Evolutionary conservation across 345 rosid genomes (phyloP), one percentile per base, ranked within the genome.

Genomic region (Gossypium turneri): DNA sequence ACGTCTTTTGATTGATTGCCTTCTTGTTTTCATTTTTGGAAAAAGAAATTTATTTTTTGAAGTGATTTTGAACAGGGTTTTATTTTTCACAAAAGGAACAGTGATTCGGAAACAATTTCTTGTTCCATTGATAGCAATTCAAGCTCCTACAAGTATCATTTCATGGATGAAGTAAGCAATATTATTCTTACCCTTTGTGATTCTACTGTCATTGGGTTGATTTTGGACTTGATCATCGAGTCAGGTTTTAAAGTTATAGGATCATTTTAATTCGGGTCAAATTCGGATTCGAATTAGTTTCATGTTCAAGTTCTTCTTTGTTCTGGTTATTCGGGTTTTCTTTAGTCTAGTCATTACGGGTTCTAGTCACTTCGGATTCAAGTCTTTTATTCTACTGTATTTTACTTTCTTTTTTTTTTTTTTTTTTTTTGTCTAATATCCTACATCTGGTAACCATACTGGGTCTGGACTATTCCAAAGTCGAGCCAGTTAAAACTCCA

Each of bases 151-250:
- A 12, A 62, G 16, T 74, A 60, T 95, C 70, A 68, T 92, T 76
- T 79, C 98, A 70, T 92, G 99, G 99, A 86, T 88, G 12, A 92
- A 91, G 98, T 95, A 82, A 82, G 89, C 61, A 59, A 72, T 4
- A 47, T 15, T 47, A 34, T 13, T 11, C 71, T 47, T 67, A 1
- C 19, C 56, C 15, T 73, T 73, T 59, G 25, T 13, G 45, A 58
- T 43, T 59, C 43, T 13, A 44, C 43, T 77, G 59, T 5, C 41
- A 34, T 34, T 34, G 41, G 41, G 41, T 34, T 34, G 41, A 34
- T 5, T 34, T 34, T 34, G 41, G 41, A 34, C 41, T 1, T 34
- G 41, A 5, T 34, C 41, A 34, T 34, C 41, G 41, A 34, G 41
- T 34, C 41, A 34, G 41, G 41, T 34, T 5, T 34, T 34, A 34